Evolutionary conservation across 306 rosid species (phyloP).

Genomic region (Quercus gilva): DNA sequence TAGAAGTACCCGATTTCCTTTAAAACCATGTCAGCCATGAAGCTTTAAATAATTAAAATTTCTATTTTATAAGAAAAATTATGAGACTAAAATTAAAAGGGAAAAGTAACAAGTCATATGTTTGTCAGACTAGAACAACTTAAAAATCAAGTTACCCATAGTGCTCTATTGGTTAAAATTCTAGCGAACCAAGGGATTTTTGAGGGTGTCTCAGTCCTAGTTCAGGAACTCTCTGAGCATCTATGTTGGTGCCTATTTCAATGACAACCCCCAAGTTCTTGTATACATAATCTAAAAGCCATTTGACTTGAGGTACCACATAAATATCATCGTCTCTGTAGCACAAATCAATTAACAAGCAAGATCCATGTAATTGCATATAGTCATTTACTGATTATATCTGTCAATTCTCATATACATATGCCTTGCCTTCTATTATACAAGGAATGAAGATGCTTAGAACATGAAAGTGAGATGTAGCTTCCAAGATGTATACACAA

Average conservation of each 20-base stretch:
- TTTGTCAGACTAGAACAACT: background rate
- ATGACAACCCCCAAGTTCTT: conserved; percentile 78
- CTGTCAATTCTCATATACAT: background rate
- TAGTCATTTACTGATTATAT: no score
- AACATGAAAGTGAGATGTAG: conserved; percentile 12
- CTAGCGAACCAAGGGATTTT: conserved; percentile 67
- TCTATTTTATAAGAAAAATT: background rate
- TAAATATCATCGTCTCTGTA: conserved; percentile 51
- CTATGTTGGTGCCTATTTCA: conserved; percentile 75
- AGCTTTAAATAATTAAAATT: background rate
- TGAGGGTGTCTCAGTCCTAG: conserved; percentile 69
- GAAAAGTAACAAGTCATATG: background rate
- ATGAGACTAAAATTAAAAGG: background rate
- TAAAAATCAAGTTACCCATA: conserved; percentile 51
- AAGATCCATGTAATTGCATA: conserved; percentile 1
- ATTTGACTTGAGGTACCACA: conserved; percentile 71
- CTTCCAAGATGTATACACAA: background rate
- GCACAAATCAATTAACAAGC: conserved; percentile 22
- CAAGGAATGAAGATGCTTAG: conserved; percentile 6
- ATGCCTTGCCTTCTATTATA: conserved; percentile 12
- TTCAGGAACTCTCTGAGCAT: conserved; percentile 58
- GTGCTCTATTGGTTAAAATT: conserved; percentile 77
- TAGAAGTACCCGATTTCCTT: background rate
- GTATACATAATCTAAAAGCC: conserved; percentile 70
- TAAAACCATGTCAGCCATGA: conserved; percentile 4